Evolutionary conservation across 2,329 filamentous ascomycete species (phyloP).

Genomic region (Kalaharituber pfeilii): DNA sequence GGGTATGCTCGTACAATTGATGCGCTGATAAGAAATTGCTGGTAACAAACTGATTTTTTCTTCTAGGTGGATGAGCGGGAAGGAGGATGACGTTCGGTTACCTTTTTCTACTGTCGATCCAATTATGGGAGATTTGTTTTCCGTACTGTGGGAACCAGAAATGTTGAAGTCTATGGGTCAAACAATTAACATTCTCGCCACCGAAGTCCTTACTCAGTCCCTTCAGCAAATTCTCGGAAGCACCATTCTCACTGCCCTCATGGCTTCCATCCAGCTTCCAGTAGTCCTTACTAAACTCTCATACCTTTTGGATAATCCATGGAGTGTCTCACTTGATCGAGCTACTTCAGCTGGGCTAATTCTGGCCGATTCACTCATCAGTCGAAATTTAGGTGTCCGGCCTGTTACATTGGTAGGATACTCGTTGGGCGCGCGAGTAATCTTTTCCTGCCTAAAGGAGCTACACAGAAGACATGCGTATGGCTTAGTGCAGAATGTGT

Average conservation of each 20-base stretch:
- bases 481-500: conserved; percentile 85
- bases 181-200: conserved; percentile 95
- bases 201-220: conserved; percentile 90
- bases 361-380: conserved; percentile 81
- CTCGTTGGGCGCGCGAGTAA: conserved; percentile 78
- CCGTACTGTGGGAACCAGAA: conserved; percentile 91
- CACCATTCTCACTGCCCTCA: conserved; percentile 72
- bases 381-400: conserved; percentile 74
- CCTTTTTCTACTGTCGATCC: conserved; percentile 94
- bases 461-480: conserved; percentile 67
- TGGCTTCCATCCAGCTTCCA: conserved; percentile 85
- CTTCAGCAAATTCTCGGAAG: conserved; percentile 87
- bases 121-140: conserved; percentile 96
- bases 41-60: neutral
- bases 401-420: conserved; percentile 91
- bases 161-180: conserved; percentile 97
- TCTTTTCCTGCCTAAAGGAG: conserved; percentile 79
- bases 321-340: conserved; percentile 87
- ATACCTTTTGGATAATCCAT: conserved; percentile 95
- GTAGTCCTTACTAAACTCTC: conserved; percentile 82
- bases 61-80: conserved; percentile 75
- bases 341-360: conserved; percentile 80
- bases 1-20: conserved; percentile 31
- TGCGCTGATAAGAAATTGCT: neutral
- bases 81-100: conserved; percentile 85